A percentile compares a stretch with the other conserved stretches of the same genome.
Evolutionary conservation across 371 early-diverging fungal genomes (phyloP).

Genomic region (Furculomyces boomerangus): DNA sequence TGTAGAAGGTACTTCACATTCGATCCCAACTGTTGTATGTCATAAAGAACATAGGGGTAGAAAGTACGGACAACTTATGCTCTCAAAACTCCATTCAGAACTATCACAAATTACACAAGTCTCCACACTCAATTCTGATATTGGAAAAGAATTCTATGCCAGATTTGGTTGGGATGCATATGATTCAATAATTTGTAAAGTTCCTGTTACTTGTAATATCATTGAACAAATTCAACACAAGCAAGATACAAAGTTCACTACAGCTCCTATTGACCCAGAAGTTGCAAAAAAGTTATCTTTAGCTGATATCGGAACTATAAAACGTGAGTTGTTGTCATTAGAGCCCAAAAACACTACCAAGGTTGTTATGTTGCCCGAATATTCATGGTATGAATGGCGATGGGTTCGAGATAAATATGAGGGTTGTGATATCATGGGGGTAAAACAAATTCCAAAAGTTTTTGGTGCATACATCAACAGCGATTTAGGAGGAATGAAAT

Average conservation of each 20-base stretch:
- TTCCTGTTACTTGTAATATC: background rate
- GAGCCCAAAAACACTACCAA: background rate
- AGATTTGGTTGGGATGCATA: constrained; percentile 3
- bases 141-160: background rate
- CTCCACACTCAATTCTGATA: constrained; percentile 1
- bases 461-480: constrained; percentile 1
- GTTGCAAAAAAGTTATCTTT: background rate
- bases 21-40: background rate
- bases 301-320: background rate
- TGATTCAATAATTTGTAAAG: background rate
- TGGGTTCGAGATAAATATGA: constrained; percentile 2
- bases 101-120: background rate
- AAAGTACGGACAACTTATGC: background rate
- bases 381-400: constrained; percentile 1
- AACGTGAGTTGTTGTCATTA: background rate
- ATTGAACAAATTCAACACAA: background rate
- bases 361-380: background rate
- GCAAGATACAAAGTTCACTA: background rate
- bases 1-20: background rate
- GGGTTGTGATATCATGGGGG: background rate
- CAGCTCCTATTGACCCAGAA: background rate
- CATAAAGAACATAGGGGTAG: background rate
- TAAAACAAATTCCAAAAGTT: background rate
- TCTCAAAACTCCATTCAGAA: background rate
- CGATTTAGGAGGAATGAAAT: background rate